These are phyloP conservation scores for Drosera spatulata DNA, from an alignment of 179 eudicot genomes.

Conservation along the genomic window DNA sequence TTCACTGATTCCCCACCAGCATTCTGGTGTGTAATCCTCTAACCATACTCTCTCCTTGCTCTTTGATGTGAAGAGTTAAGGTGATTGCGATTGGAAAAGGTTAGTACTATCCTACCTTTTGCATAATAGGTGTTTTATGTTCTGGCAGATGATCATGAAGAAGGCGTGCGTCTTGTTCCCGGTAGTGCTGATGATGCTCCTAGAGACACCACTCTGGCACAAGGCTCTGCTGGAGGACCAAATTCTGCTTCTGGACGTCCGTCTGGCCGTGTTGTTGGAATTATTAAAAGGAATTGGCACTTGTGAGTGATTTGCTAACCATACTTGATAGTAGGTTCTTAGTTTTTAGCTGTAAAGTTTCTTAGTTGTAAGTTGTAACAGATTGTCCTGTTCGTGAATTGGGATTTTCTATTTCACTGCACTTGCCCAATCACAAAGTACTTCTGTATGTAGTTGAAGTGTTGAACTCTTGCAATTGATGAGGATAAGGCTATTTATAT, in stretches of 20 bases:
- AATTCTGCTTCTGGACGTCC: slow-evolving; percentile 50
- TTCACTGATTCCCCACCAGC: no score
- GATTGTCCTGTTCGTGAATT: no score
- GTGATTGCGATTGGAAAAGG: neutral
- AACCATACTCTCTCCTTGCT: neutral
- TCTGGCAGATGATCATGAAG: slow-evolving; percentile 73
- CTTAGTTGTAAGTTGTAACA: no score
- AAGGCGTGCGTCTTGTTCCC: slow-evolving; percentile 78
- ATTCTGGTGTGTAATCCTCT: no score
- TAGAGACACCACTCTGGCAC: slow-evolving; percentile 31
- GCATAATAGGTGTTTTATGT: slow-evolving; percentile 5
- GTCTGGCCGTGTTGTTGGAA: slow-evolving; percentile 83
- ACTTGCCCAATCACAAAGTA: no score
- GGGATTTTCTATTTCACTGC: no score
- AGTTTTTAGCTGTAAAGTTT: no score
- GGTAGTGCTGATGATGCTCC: slow-evolving; percentile 95
- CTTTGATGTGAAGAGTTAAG: neutral
- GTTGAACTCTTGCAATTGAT: no score
- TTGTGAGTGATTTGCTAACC: slow-evolving; percentile 49
- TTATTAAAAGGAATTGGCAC: slow-evolving; percentile 97
- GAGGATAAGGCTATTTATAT: no score
- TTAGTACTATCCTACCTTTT: neutral
- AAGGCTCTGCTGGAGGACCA: slow-evolving; percentile 32
- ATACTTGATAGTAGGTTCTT: slow-evolving; percentile 2
- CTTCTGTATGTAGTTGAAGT: no score